Percentiles rank a stretch among this genome's conserved stretches.
These are phyloP conservation scores for Coemansia sp. DNA, from an alignment of 192 early-diverging fungal species.

Conservation along the genomic window DNA sequence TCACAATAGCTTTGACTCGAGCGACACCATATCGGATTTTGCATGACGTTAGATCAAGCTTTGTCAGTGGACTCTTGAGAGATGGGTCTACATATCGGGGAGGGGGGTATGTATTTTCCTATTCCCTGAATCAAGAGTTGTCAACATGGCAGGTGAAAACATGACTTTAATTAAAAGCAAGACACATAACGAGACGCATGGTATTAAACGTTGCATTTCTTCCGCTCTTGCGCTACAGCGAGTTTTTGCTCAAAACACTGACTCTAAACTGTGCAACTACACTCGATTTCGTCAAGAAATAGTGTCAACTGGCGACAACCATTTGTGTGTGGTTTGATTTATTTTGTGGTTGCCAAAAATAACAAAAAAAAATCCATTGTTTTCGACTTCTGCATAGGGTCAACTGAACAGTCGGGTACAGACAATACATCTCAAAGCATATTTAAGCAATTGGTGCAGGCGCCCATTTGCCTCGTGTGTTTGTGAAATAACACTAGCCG, in stretches of 20 bases:
- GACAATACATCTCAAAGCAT: neutral
- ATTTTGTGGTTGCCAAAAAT: neutral
- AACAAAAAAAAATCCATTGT: neutral
- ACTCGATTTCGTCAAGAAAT: neutral
- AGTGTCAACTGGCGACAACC: neutral
- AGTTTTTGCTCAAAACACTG: neutral
- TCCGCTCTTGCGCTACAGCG: neutral
- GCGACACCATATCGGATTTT: neutral
- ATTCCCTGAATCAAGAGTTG: neutral
- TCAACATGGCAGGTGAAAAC: neutral
- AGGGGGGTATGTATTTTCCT: neutral
- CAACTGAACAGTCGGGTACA: neutral
- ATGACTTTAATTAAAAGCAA: constrained; percentile 4
- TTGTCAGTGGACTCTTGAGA: neutral
- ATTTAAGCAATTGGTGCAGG: constrained; percentile 4
- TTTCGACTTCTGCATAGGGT: constrained; percentile 1
- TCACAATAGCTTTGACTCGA: neutral
- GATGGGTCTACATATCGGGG: neutral
- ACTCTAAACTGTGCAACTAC: neutral
- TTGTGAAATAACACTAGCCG: neutral
- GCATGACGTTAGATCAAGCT: neutral
- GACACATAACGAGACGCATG: neutral
- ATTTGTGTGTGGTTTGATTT: neutral
- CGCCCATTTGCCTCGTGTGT: neutral
- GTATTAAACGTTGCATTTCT: constrained; percentile 3